A percentile compares a stretch with the other conserved stretches of the same genome.
These are phyloP conservation scores for Medicago truncatula DNA, from an alignment of 306 rosid genomes.

Conservation along the genomic window DNA sequence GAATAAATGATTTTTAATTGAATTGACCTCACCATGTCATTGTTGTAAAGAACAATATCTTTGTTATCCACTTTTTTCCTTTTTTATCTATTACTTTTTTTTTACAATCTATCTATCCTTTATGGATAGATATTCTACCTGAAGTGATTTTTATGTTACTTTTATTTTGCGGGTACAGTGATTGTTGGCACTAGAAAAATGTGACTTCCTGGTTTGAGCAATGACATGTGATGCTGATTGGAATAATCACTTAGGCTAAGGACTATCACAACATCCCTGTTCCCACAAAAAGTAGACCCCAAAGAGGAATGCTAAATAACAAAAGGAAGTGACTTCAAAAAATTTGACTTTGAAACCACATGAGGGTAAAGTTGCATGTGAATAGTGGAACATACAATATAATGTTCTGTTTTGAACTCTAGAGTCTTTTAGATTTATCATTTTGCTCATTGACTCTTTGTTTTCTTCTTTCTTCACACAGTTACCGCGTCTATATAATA, in stretches of 20 bases:
- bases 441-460: conserved; percentile 14
- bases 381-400: conserved; percentile 26
- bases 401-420: conserved; percentile 19
- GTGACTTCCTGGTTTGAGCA: conserved; percentile 14
- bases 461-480: conserved; percentile 51
- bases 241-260: neutral
- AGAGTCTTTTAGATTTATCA: neutral
- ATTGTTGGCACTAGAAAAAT: conserved; percentile 25
- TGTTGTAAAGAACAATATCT: conserved; percentile 27
- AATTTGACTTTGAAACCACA: conserved; percentile 18
- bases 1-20: conserved; percentile 23
- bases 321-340: neutral
- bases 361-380: neutral
- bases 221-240: neutral
- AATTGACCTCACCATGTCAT: conserved; percentile 13
- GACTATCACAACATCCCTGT: neutral
- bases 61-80: conserved; percentile 11
- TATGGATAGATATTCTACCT: conserved; percentile 19
- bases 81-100: neutral
- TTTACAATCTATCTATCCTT: conserved; percentile 7
- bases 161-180: neutral
- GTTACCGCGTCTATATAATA: conserved; percentile 79
- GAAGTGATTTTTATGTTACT: conserved; percentile 1
- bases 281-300: neutral
- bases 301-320: neutral